These are phyloP conservation scores for Lasiosphaeris hirsuta DNA, from an alignment of 495 filamentous ascomycete species.

Conservation along the genomic window DNA sequence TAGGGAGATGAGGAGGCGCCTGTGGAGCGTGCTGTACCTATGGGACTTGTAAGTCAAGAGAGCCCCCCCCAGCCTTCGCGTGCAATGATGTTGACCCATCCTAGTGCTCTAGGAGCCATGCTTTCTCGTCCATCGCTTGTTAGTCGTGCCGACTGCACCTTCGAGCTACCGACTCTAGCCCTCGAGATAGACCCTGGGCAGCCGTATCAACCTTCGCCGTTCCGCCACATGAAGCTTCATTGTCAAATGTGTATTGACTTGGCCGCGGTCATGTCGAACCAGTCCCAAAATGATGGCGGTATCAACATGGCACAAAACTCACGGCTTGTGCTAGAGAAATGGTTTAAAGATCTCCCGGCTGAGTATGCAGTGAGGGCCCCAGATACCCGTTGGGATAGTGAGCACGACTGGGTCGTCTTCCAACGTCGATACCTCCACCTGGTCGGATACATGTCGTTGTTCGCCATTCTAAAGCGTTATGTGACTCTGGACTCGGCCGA, in stretches of 20 bases:
- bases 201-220: constrained; percentile 39
- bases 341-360: constrained; percentile 40
- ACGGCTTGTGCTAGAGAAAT: constrained; percentile 34
- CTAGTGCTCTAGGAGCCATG: constrained; percentile 39
- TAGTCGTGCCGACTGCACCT: constrained; percentile 34
- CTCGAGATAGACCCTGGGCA: constrained; percentile 35
- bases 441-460: constrained; percentile 44
- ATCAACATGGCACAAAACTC: constrained; percentile 21
- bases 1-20: constrained; percentile 41
- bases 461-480: constrained; percentile 43
- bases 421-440: constrained; percentile 50
- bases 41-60: constrained; percentile 38
- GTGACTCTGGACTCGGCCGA: constrained; percentile 34
- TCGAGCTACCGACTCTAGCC: constrained; percentile 35
- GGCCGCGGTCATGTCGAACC: constrained; percentile 14
- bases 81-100: not conserved
- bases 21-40: constrained; percentile 41
- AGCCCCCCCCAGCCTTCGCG: not conserved
- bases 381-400: constrained; percentile 45
- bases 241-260: constrained; percentile 33
- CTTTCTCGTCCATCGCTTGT: constrained; percentile 37
- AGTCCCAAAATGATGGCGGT: constrained; percentile 2
- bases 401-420: constrained; percentile 40
- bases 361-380: constrained; percentile 39
- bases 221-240: constrained; percentile 41